Conservation (phyloP, 139 green algal genomes). For the Edaphochlamys debaryana region DNA sequence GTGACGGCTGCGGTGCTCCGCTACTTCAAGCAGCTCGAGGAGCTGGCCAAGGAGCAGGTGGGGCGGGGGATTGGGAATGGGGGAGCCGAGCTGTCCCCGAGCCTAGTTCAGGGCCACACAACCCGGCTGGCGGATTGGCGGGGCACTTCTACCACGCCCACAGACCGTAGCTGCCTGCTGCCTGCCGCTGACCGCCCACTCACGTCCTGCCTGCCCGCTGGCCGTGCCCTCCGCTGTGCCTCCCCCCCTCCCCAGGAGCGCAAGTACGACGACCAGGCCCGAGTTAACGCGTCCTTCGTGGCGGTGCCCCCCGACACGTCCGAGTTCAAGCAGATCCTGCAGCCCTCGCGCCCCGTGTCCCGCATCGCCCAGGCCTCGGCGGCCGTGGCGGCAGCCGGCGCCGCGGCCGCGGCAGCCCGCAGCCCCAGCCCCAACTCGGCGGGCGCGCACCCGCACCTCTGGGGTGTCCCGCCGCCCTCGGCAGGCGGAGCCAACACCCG, state of each 20-base stretch:
- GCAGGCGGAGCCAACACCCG: too few species aligned
- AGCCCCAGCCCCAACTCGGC: background rate
- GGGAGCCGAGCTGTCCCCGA: too few species aligned
- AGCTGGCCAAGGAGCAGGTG: background rate
- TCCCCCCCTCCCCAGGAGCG: constrained; percentile 1
- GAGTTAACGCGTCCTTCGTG: background rate
- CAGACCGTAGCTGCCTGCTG: too few species aligned
- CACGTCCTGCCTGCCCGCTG: too few species aligned
- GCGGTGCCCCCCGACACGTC: background rate
- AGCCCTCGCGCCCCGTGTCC: background rate
- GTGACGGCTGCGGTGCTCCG: background rate
- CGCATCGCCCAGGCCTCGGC: background rate
- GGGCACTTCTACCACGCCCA: too few species aligned
- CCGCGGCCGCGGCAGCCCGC: background rate
- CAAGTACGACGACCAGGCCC: constrained; percentile 1
- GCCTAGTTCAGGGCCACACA: too few species aligned
- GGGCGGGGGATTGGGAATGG: background rate
- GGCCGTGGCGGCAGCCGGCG: background rate
- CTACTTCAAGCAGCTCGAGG: constrained; percentile 2
- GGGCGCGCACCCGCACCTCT: background rate
- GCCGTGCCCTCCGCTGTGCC: too few species aligned
- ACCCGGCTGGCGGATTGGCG: too few species aligned
- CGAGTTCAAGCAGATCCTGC: background rate
- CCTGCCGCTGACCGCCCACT: too few species aligned
- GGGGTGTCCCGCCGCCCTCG: background rate